These are phyloP conservation scores for Capsicum pubescens DNA, from an alignment of 257 asterid genomes.

Conservation along the genomic window DNA sequence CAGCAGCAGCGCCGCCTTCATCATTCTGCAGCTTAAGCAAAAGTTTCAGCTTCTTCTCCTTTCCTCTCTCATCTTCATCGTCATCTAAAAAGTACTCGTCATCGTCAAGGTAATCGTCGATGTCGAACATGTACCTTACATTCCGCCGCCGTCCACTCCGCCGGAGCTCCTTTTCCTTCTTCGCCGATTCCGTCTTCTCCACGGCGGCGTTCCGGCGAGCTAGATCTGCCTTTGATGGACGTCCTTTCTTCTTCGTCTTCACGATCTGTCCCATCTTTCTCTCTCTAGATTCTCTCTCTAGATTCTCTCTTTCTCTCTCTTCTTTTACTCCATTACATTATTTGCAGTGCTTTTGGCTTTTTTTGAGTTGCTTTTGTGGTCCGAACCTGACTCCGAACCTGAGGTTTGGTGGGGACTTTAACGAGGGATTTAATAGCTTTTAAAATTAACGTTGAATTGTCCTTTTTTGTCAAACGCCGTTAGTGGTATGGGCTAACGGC, in stretches of 20 bases:
- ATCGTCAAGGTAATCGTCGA: slow-evolving; percentile 95
- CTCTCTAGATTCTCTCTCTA: slow-evolving; percentile 47
- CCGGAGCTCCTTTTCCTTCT: slow-evolving; percentile 63
- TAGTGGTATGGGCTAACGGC: slow-evolving; percentile 50
- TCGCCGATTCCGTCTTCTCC: slow-evolving; percentile 30
- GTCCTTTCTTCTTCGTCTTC: slow-evolving; percentile 88
- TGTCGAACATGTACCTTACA: slow-evolving; percentile 87
- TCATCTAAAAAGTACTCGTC: slow-evolving; percentile 62
- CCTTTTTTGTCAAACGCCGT: slow-evolving; percentile 43
- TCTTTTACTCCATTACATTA: slow-evolving; percentile 65
- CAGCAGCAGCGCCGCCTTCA: slow-evolving; percentile 27
- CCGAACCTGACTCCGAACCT: slow-evolving; percentile 59
- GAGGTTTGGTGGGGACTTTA: slow-evolving; percentile 40
- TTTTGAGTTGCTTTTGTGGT: slow-evolving; percentile 36
- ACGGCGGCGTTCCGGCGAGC: slow-evolving; percentile 39
- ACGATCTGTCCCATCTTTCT: slow-evolving; percentile 93
- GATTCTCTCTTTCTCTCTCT: slow-evolving; percentile 53
- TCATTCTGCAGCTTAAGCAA: slow-evolving; percentile 58
- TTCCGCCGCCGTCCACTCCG: slow-evolving; percentile 90
- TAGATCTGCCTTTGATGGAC: slow-evolving; percentile 83
- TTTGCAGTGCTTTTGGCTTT: slow-evolving; percentile 49
- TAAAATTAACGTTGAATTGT: slow-evolving; percentile 22
- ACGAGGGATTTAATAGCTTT: neutral
- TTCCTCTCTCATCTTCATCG: slow-evolving; percentile 65
- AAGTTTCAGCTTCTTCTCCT: slow-evolving; percentile 83